Base-by-base conservation (phyloP, 345 rosid genomes). In the Murraya koenigii region DNA sequence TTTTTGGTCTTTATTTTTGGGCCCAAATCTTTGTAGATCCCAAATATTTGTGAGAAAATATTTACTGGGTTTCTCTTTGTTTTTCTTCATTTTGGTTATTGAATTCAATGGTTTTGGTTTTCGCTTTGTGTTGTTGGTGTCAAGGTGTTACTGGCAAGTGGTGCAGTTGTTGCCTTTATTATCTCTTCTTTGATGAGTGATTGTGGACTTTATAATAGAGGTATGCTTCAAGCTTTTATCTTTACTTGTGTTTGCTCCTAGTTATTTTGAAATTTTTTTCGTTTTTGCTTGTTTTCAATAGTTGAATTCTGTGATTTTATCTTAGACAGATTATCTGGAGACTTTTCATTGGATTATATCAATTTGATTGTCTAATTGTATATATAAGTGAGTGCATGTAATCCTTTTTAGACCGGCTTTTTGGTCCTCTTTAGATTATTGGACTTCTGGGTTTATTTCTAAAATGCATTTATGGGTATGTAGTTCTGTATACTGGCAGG, bases 181-280 rank as follows among this genome's bases (percentile, higher is more conserved):
- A 26, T 78, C 77, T 81, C 69, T 75, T 79, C 78, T 77, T 77
- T 75, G 85, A 79, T 64, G 85, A 74, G 69, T 79, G 72, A 80
- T 77, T 69, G 41, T 60, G 66, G 77, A 74, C 78, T 75, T 76
- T 23, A 22, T 55, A 44, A 22, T 56, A 71, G 76, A 76, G 88
- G 89, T 82, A 67, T 47, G 63, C 52, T 54, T 47, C 67, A 22
- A 52, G 26, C 36, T 77, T 72, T 72, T 39, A 28, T 71, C 58
- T 35, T 74, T 44, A 8, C 52, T 54, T 55, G 52, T 33, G 60
- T 35, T 79, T 4, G 59, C 20, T 66, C 25, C 54, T 15, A 9
- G 10, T 60, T 76, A 20, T 72, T 58, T 52, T 68, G n/a, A 8
- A 19, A 33, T 30, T 30, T 8, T 8, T 47, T 54, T 44, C 9